These are phyloP conservation scores for Lippia alba DNA, from an alignment of 305 asterid species.

Conservation along the genomic window DNA sequence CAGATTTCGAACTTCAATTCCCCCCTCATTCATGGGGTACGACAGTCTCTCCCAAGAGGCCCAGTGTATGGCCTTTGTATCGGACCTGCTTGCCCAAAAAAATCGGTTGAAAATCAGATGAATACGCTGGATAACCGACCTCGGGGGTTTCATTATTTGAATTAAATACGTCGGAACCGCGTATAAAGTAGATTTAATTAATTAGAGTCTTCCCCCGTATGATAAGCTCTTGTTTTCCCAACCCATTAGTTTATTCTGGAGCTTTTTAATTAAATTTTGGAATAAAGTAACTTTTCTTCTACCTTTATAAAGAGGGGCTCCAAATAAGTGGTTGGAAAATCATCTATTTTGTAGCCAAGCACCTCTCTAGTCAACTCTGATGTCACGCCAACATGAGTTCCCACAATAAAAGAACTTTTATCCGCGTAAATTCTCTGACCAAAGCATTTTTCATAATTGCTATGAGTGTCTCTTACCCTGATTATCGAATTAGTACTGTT, in stretches of 20 bases:
- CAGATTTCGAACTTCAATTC: neutral
- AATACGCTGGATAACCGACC: neutral
- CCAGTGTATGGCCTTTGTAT: neutral
- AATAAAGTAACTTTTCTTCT: neutral
- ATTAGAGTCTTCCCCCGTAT: neutral
- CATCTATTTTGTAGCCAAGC: neutral
- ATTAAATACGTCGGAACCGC: neutral
- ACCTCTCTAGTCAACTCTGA: neutral
- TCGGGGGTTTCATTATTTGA: neutral
- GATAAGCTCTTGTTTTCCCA: neutral
- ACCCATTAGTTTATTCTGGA: neutral
- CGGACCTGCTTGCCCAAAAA: neutral
- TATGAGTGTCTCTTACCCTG: neutral
- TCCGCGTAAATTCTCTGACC: neutral
- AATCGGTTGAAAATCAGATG: no score
- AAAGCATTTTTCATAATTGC: neutral
- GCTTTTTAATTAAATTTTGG: neutral
- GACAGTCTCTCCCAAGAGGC: neutral
- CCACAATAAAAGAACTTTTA: neutral
- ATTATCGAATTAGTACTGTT: no score
- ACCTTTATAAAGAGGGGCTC: neutral
- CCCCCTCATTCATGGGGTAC: neutral
- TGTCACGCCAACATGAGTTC: neutral
- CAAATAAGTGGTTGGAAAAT: neutral
- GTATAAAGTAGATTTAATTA: neutral